phyloP scores from a whole-genome alignment of 176 grass and related monocot species.

The Oryza officinalis region DNA sequence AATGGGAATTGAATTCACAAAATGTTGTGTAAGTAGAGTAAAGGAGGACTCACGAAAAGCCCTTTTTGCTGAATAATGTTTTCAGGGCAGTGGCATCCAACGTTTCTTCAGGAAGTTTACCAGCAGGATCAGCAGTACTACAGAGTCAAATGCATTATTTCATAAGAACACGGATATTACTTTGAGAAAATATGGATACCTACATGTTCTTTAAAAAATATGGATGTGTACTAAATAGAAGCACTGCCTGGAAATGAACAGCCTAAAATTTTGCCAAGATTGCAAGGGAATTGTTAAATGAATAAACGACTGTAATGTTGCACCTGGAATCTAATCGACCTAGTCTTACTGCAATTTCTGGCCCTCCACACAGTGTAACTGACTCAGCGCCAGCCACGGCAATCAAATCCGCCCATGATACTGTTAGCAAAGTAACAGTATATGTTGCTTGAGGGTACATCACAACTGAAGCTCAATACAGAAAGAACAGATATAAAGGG shows the following conservation, averaged over 20 bases:
- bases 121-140: conserved; percentile 67
- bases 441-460: conserved; percentile 17
- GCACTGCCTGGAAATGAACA: neutral
- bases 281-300: conserved; percentile 1
- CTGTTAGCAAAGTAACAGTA: conserved; percentile 40
- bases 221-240: neutral
- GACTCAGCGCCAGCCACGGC: conserved; percentile 89
- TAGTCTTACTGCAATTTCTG: conserved; percentile 70
- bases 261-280: neutral
- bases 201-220: neutral
- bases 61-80: conserved; percentile 64
- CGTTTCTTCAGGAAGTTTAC: conserved; percentile 92
- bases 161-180: conserved; percentile 22
- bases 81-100: conserved; percentile 72
- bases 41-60: conserved; percentile 83
- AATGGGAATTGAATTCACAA: neutral
- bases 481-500: neutral
- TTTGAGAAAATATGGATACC: conserved; percentile 30
- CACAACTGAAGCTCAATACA: conserved; percentile 30
- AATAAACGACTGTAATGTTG: conserved; percentile 31
- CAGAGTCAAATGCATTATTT: conserved; percentile 32
- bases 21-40: conserved; percentile 20
- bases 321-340: conserved; percentile 92
- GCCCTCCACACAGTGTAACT: conserved; percentile 82
- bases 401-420: conserved; percentile 97